phyloP scores from a whole-genome alignment of 352 stramenopile species.

The Phytophthora fragariae region DNA sequence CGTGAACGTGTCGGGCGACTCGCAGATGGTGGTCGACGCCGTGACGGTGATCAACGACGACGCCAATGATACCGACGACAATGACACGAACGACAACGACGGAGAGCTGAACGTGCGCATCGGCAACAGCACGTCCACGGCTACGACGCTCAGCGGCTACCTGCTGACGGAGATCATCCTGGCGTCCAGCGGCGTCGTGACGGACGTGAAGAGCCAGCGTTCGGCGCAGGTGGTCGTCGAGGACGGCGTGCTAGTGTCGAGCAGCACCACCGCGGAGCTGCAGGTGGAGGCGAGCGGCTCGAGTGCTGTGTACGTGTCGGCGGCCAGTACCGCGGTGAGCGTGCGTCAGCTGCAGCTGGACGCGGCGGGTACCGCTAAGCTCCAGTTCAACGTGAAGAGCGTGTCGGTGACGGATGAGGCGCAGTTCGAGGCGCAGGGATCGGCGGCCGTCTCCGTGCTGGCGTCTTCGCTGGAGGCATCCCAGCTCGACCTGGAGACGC shows the following conservation, averaged over 20 bases:
- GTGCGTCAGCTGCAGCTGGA: constrained; percentile 36
- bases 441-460: constrained; percentile 26
- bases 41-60: constrained; percentile 35
- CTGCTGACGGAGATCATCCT: constrained; percentile 46
- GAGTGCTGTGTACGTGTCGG: constrained; percentile 43
- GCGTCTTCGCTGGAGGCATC: constrained; percentile 28
- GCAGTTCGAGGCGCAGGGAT: constrained; percentile 29
- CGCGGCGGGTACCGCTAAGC: constrained; percentile 9
- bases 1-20: constrained; percentile 48
- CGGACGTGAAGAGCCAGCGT: constrained; percentile 36
- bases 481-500: constrained; percentile 30
- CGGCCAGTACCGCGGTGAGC: constrained; percentile 22
- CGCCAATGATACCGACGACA: constrained; percentile 22
- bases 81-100: constrained; percentile 27
- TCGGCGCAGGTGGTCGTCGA: constrained; percentile 40
- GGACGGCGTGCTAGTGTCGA: constrained; percentile 37
- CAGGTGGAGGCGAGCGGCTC: constrained; percentile 37
- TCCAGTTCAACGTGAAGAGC: constrained; percentile 41
- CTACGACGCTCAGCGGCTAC: constrained; percentile 30
- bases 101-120: constrained; percentile 36
- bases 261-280: constrained; percentile 34
- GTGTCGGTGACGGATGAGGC: constrained; percentile 27
- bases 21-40: constrained; percentile 35
- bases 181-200: constrained; percentile 31
- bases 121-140: constrained; percentile 23